Base-by-base conservation (phyloP, 805 yeast genomes). In the Teunomyces atbi region DNA sequence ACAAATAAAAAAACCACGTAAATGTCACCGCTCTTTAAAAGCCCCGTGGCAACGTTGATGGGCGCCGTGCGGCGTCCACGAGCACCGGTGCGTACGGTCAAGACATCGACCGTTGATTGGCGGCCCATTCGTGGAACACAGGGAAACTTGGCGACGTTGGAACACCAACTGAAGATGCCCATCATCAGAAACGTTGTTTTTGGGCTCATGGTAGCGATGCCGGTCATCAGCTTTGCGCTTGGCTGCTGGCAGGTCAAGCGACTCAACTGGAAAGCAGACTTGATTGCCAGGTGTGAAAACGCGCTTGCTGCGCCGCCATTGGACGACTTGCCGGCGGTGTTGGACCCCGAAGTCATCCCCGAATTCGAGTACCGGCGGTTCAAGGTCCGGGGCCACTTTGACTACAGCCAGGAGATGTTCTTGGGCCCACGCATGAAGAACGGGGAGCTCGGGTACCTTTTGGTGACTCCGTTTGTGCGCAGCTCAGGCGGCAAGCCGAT, bases 191-290 rank as follows among this genome's bases (percentile, higher is more conserved):
- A 64, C 53, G 56, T 67, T 45, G 56, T 80, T 15, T 55, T 80
- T 36, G 76, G 82, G 23, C 57, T 77, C 58, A 56, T 72, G 81
- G 47, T 68, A 50, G 79, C 92, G 16, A 92, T 95, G 84, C 99
- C 99, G 0, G 74, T 90, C 1, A 76, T 90, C 2, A 81, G 96
- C 8, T 87, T 92, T 61, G 84, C 83, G 40, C 69, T 94, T 37
- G 99, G 98, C 1, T 79, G 90, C 46, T 94, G 99, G 99, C 99
- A 94, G 69, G 82, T 88, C 39, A 73, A 80, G 56, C 75, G 99
- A 53, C 69, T 94, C 42, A 74, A 79, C 49, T 94, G 99, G 99
- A 94, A 94, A 64, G 86, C 83, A 19, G 79, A 83, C 50, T 73
- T 94, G 50, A 86, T 94, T 50, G 84, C 95, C 3, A 77, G 79